A percentile compares a stretch with the other conserved stretches of the same genome.
These are phyloP conservation scores for Millerago galiae DNA, from an alignment of 805 yeast species.

Conservation along the genomic window DNA sequence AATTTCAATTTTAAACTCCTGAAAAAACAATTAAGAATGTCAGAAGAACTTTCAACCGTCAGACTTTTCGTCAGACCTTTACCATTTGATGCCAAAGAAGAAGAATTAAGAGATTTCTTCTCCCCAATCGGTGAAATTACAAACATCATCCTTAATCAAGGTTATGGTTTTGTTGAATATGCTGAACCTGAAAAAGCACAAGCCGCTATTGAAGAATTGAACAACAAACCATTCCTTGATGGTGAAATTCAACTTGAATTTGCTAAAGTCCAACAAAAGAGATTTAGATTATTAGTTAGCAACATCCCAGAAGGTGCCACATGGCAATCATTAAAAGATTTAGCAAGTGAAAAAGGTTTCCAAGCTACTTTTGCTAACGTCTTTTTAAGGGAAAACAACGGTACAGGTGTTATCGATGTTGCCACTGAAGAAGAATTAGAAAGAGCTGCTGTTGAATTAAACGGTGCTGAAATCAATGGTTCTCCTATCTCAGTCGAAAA, in stretches of 20 bases:
- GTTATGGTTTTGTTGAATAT: constrained; percentile 86
- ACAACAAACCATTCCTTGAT: constrained; percentile 62
- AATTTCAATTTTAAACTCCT: not conserved
- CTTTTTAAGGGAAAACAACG: constrained; percentile 38
- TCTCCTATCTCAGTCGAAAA: constrained; percentile 66
- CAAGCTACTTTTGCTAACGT: constrained; percentile 56
- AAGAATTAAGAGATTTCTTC: constrained; percentile 66
- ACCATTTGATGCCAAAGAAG: constrained; percentile 45
- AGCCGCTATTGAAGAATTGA: constrained; percentile 67
- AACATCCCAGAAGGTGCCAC: constrained; percentile 71
- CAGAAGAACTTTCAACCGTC: constrained; percentile 30
- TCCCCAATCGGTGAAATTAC: constrained; percentile 58
- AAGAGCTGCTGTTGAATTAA: constrained; percentile 66
- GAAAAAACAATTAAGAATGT: not conserved
- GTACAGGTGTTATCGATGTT: constrained; percentile 41
- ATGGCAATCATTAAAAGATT: constrained; percentile 89
- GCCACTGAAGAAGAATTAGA: constrained; percentile 67
- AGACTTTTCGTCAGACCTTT: constrained; percentile 59
- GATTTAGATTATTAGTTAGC: constrained; percentile 62
- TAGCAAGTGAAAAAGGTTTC: constrained; percentile 69
- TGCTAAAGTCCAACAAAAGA: constrained; percentile 47
- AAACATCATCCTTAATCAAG: constrained; percentile 68
- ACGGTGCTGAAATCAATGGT: constrained; percentile 68
- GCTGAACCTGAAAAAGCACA: constrained; percentile 65
- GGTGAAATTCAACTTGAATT: constrained; percentile 39